phyloP scores from a whole-genome alignment of 2,329 filamentous ascomycete species.

The Monosporascus sp. region DNA sequence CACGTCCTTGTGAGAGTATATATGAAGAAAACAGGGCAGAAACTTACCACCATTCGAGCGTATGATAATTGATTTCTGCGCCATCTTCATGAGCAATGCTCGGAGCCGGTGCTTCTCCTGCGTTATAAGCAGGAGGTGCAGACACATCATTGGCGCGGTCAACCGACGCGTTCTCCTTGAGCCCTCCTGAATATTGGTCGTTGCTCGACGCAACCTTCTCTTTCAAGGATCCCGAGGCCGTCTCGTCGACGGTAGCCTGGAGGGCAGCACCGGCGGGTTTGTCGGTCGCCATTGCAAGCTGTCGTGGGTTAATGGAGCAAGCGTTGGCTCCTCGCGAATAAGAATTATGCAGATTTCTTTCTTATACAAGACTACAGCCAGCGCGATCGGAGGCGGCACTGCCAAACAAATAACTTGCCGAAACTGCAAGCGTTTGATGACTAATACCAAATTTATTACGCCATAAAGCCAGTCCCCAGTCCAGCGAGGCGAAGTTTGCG shows the following conservation, averaged over 20 bases:
- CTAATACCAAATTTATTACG: too few species aligned
- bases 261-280: not conserved
- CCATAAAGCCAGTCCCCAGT: too few species aligned
- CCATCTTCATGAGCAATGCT: conserved; percentile 8
- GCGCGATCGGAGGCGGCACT: too few species aligned
- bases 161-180: not conserved
- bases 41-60: conserved; percentile 32
- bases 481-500: too few species aligned
- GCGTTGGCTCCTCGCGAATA: not conserved
- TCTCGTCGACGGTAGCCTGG: not conserved
- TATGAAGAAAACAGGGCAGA: not conserved
- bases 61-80: conserved; percentile 30
- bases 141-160: not conserved
- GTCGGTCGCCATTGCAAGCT: not conserved
- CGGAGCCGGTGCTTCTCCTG: not conserved
- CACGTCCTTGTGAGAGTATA: not conserved
- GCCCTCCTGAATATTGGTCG: not conserved
- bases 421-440: too few species aligned
- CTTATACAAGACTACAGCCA: not conserved
- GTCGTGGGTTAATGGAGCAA: not conserved
- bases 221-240: not conserved
- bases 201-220: not conserved
- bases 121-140: not conserved
- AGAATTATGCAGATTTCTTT: not conserved
- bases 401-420: too few species aligned